Base-by-base conservation (phyloP, 225 moss, liverwort and hornwort species). In the Antitrichia curtipendula region DNA sequence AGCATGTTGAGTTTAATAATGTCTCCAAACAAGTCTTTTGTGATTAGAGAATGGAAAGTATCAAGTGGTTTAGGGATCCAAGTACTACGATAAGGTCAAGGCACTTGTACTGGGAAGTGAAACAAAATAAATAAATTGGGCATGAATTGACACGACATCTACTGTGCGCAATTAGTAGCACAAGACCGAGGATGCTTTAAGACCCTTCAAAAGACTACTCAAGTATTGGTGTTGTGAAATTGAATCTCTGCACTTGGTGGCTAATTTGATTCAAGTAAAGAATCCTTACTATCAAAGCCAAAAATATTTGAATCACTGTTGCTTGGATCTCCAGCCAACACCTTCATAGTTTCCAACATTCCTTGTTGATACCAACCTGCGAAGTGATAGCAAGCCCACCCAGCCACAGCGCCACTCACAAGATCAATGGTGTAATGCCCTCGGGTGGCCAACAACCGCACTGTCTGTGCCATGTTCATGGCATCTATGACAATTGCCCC, bases 401-500 rank as follows among this genome's bases (percentile, higher is more conserved):
- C 90, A 31, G 89, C 95, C 9, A 89, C 79, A 8, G 82, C 92
- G 5, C 94, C 91, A 1, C 83, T 82, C 2, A 63, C 85, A 21
- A 95, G 86, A 31, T 95, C 94, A 4, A 95, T 95, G 8, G 95
- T 92, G 82, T 95, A 95, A 53, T 95, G 94, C 1, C 95, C 95
- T 4, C 91, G 85, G 2, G 89, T 93, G 41, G 92, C 95, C 16
- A 94, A 54, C 82, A 95, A 63, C 4, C 88, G 90, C 87, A 90
- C 64, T 2, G 85, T 91, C 23, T 95, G 94, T 6, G 92, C 88
- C 43, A 86, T 82, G 49, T 94, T 95, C 50, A 93, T 72, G 7
- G 85, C 62, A 63, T 95, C 87, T 31, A 95, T 88, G 1, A 64
- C 1, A 0, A 62, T 20, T 5, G 91, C 92, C 19, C 66, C 82